phyloP scores from a whole-genome alignment of 140 eudicot species.

The Bidens hawaiensis region DNA sequence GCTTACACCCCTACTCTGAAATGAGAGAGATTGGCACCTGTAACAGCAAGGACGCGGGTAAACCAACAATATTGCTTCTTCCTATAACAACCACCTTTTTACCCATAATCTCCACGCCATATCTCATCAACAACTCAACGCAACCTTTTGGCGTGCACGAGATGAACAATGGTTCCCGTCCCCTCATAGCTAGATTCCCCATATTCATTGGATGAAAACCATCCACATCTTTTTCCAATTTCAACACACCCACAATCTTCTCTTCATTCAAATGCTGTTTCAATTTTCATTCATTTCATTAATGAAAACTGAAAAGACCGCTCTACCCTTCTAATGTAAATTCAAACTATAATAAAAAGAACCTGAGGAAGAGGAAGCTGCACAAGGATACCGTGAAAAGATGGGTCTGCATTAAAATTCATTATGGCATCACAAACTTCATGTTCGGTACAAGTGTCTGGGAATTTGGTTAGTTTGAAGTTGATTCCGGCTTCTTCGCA shows the following conservation, averaged over 20 bases:
- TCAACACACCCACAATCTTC: conserved; percentile 49
- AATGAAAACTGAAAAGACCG: conserved; percentile 4
- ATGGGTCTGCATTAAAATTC: conserved; percentile 49
- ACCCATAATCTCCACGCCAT: conserved; percentile 59
- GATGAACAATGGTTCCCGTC: conserved; percentile 72
- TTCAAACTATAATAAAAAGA: not conserved
- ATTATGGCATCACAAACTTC: conserved; percentile 59
- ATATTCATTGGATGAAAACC: conserved; percentile 81
- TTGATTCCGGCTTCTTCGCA: conserved; percentile 76
- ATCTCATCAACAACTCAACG: conserved; percentile 69
- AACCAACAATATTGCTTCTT: conserved; percentile 81
- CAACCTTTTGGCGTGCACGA: conserved; percentile 86
- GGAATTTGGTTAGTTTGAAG: conserved; percentile 38
- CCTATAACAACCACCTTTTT: conserved; percentile 86
- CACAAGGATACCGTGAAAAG: conserved; percentile 73
- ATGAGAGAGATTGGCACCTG: conserved; percentile 42
- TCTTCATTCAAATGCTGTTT: conserved; percentile 63
- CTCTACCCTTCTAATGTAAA: not conserved
- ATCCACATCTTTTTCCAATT: conserved; percentile 72
- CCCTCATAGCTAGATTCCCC: conserved; percentile 74
- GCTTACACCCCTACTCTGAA: no score
- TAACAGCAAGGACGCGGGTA: conserved; percentile 63
- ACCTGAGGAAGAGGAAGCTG: conserved; percentile 94
- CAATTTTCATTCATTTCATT: conserved; percentile 13
- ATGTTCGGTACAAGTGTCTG: conserved; percentile 56